Conservation (phyloP, 2,329 filamentous ascomycete genomes). For the Alternaria sp. region DNA sequence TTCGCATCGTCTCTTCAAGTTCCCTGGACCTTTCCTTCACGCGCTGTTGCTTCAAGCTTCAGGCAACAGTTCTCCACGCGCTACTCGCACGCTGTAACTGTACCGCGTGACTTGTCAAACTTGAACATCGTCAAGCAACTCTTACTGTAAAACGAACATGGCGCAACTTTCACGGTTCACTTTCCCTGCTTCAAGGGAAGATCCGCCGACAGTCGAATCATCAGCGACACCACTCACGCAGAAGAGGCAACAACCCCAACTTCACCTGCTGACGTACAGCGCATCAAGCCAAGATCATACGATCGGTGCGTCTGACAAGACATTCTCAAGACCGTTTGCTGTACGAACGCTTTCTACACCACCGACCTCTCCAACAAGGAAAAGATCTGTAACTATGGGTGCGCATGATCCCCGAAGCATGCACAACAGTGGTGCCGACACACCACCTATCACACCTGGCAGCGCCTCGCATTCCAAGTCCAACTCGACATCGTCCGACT, state of each 20-base stretch:
- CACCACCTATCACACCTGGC: conserved; percentile 41
- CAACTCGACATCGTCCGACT: conserved; percentile 27
- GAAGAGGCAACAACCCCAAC: conserved; percentile 18
- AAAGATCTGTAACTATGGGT: conserved; percentile 25
- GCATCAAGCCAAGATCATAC: conserved; percentile 11
- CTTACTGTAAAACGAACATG: conserved; percentile 15
- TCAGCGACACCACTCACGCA: not conserved
- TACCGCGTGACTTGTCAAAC: conserved; percentile 15
- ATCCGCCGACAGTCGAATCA: not conserved
- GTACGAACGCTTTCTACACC: conserved; percentile 28
- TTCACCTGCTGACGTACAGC: conserved; percentile 16
- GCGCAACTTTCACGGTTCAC: conserved; percentile 12
- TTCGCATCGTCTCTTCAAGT: conserved; percentile 10
- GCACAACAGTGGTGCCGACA: conserved; percentile 28
- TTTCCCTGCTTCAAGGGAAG: conserved; percentile 8
- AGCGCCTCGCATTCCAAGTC: conserved; percentile 25
- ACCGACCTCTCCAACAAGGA: conserved; percentile 33
- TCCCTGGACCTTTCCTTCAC: conserved; percentile 17
- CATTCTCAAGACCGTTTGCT: conserved; percentile 3
- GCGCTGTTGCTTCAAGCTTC: conserved; percentile 23
- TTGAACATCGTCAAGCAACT: conserved; percentile 13
- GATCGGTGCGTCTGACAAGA: conserved; percentile 10
- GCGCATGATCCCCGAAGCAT: conserved; percentile 11
- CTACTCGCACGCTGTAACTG: conserved; percentile 13
- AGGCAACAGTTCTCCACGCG: conserved; percentile 13